These are phyloP conservation scores for Arabis hirsuta DNA, from an alignment of 345 rosid genomes.

Conservation along the genomic window DNA sequence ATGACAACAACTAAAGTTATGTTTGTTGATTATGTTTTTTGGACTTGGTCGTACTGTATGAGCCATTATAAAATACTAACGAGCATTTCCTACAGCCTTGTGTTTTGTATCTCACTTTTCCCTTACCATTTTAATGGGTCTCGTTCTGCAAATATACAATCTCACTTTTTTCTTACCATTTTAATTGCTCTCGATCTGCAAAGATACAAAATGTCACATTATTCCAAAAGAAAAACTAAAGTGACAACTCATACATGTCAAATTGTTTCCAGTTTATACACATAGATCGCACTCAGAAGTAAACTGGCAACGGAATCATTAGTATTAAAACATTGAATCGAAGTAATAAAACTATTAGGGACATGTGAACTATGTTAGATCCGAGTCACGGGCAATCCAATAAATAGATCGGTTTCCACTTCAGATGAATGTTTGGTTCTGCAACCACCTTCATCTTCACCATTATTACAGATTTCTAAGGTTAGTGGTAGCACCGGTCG, in stretches of 20 bases:
- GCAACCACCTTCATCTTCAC: constrained; percentile 14
- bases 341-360: constrained; percentile 4
- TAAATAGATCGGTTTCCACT: constrained; percentile 56
- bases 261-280: constrained; percentile 9
- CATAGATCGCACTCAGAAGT: constrained; percentile 9
- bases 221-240: neutral
- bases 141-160: too few relatives aligned
- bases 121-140: too few relatives aligned
- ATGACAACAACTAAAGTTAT: neutral
- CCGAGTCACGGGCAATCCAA: constrained; percentile 51
- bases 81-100: too few relatives aligned
- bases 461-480: neutral
- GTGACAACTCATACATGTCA: constrained; percentile 15
- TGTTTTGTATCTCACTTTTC: too few relatives aligned
- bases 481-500: constrained; percentile 15
- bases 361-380: constrained; percentile 10
- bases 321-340: constrained; percentile 11
- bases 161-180: neutral
- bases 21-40: too few relatives aligned
- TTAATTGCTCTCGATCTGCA: neutral
- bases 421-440: constrained; percentile 45
- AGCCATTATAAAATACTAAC: too few relatives aligned
- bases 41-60: too few relatives aligned
- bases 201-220: constrained; percentile 8
- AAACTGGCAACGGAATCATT: neutral